Evolutionary conservation across 1,139 yeast genomes (phyloP).

Genomic region (Tardiomyces blankii): DNA sequence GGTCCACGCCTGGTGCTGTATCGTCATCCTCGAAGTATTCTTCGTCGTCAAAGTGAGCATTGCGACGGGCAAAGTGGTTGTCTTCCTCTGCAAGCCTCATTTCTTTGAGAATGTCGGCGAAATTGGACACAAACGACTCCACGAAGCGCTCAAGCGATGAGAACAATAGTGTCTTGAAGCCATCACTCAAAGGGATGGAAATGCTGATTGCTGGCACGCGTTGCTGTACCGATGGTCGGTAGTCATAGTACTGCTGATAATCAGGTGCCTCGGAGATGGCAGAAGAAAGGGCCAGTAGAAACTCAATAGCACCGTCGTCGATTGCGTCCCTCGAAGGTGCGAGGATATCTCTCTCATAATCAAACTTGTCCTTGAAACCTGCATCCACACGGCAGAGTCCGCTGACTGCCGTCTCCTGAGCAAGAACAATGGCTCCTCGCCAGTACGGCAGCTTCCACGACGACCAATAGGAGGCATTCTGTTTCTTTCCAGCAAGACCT

Average conservation of each 20-base stretch:
- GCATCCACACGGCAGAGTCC: constrained; percentile 35
- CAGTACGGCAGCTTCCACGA: constrained; percentile 26
- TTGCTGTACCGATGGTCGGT: constrained; percentile 55
- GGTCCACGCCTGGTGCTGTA: constrained; percentile 62
- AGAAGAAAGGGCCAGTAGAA: constrained; percentile 57
- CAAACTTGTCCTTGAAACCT: constrained; percentile 21
- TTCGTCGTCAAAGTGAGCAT: constrained; percentile 13
- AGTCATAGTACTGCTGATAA: constrained; percentile 42
- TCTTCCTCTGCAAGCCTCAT: constrained; percentile 86
- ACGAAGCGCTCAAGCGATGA: constrained; percentile 33
- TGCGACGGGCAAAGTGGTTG: constrained; percentile 36
- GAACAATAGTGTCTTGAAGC: constrained; percentile 11
- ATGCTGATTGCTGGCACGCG: constrained; percentile 21
- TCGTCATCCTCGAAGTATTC: constrained; percentile 32
- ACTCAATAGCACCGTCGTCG: constrained; percentile 71
- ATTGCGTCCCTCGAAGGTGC: constrained; percentile 39
- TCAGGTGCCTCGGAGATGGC: constrained; percentile 38
- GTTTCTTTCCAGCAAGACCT: constrained; percentile 4
- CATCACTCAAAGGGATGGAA: constrained; percentile 7
- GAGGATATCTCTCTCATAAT: constrained; percentile 31
- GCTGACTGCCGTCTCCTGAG: constrained; percentile 54
- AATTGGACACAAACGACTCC: constrained; percentile 51
- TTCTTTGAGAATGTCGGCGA: constrained; percentile 71
- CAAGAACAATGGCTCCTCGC: constrained; percentile 45
- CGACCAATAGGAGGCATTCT: constrained; percentile 2